A percentile compares a stretch with the other conserved stretches of the same genome.
These are phyloP conservation scores for Lipomyces yamadae DNA, from an alignment of 805 yeast genomes.

Conservation along the genomic window DNA sequence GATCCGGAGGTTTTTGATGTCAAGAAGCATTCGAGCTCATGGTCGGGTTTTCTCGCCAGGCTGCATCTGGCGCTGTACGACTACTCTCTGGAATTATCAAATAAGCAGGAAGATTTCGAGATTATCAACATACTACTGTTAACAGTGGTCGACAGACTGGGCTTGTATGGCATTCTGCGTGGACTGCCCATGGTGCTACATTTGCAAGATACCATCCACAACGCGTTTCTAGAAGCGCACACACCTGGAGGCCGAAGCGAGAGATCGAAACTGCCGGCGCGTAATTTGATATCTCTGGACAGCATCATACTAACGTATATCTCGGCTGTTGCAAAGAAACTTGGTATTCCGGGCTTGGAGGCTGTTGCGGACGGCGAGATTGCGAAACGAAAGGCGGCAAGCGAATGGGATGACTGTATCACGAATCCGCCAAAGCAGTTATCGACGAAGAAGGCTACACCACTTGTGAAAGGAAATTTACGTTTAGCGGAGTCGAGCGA, in stretches of 20 bases:
- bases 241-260: background rate
- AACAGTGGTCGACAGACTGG: conserved; percentile 21
- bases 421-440: conserved; percentile 19
- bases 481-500: conserved; percentile 10
- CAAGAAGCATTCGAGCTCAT: conserved; percentile 8
- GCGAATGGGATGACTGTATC: conserved; percentile 16
- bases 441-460: background rate
- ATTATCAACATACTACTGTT: conserved; percentile 23
- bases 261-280: conserved; percentile 2
- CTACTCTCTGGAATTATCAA: conserved; percentile 15
- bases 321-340: conserved; percentile 16
- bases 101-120: conserved; percentile 38
- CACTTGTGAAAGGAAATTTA: background rate
- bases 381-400: conserved; percentile 2
- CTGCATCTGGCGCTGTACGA: conserved; percentile 25
- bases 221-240: background rate
- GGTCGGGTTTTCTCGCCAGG: conserved; percentile 22
- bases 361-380: conserved; percentile 14
- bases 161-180: conserved; percentile 20
- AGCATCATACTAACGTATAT: conserved; percentile 20
- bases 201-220: conserved; percentile 25
- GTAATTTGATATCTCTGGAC: conserved; percentile 15
- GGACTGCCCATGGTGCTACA: conserved; percentile 35
- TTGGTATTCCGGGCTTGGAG: conserved; percentile 11
- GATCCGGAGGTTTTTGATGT: conserved; percentile 6